Evolutionary conservation across 805 yeast species (phyloP).

Genomic region (Candida germanica): DNA sequence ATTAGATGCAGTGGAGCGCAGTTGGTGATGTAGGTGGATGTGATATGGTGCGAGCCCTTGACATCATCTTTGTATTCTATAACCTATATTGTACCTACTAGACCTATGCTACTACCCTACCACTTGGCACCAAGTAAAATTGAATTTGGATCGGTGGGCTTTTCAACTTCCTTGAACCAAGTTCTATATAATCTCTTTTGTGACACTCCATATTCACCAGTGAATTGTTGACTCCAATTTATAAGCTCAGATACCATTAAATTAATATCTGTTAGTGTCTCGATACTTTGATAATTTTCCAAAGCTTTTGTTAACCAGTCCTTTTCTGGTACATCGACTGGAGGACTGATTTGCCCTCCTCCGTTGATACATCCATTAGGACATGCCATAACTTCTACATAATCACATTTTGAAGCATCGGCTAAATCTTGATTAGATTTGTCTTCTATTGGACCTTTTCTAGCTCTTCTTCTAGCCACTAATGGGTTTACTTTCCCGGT

Average conservation of each 20-base stretch:
- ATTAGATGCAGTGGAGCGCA: slow-evolving; percentile 3
- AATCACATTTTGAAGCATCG: slow-evolving; percentile 69
- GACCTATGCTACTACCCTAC: too few relatives aligned
- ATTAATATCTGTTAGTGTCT: slow-evolving; percentile 11
- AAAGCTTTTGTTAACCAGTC: slow-evolving; percentile 43
- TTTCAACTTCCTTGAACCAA: slow-evolving; percentile 49
- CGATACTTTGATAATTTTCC: slow-evolving; percentile 33
- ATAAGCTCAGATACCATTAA: slow-evolving; percentile 16
- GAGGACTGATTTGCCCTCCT: slow-evolving; percentile 78
- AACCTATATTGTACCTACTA: too few relatives aligned
- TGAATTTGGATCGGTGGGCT: slow-evolving; percentile 46
- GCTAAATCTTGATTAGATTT: slow-evolving; percentile 27
- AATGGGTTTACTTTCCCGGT: slow-evolving; percentile 30
- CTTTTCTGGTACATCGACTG: slow-evolving; percentile 34
- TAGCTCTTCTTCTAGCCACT: slow-evolving; percentile 44
- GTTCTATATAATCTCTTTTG: slow-evolving; percentile 42
- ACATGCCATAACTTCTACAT: slow-evolving; percentile 96
- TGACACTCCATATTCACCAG: slow-evolving; percentile 23
- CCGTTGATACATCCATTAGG: slow-evolving; percentile 98
- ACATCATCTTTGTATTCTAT: too few relatives aligned
- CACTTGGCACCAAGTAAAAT: slow-evolving; percentile 55
- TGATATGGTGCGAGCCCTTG: too few relatives aligned
- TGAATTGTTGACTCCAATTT: slow-evolving; percentile 35
- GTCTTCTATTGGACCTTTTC: slow-evolving; percentile 15
- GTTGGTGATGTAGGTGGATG: background rate